These are phyloP conservation scores for Penicillium sp. DNA, from an alignment of 2,329 filamentous ascomycete genomes.

Conservation along the genomic window DNA sequence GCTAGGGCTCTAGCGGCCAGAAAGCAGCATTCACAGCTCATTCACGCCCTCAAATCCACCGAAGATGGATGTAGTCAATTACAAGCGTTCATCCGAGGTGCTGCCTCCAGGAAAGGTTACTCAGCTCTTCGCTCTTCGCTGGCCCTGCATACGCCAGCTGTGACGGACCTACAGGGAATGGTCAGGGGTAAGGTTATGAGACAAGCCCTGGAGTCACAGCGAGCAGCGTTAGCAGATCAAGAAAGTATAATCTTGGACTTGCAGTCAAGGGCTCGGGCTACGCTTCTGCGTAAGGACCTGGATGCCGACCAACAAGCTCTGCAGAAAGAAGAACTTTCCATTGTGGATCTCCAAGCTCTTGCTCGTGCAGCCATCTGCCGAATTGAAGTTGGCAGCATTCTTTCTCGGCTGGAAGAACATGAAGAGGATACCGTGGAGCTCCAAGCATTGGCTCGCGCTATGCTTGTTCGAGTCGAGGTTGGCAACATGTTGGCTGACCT, in stretches of 20 bases:
- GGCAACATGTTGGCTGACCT: conserved; percentile 72
- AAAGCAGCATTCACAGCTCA: conserved; percentile 39
- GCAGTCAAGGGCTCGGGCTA: conserved; percentile 53
- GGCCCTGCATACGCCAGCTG: conserved; percentile 24
- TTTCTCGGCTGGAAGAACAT: conserved; percentile 68
- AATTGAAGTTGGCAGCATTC: conserved; percentile 49
- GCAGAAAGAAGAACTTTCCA: conserved; percentile 27
- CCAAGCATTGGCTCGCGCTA: conserved; percentile 74
- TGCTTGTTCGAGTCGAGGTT: conserved; percentile 72
- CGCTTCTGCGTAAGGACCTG: conserved; percentile 34
- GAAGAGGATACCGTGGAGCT: conserved; percentile 66
- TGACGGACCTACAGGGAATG: conserved; percentile 35
- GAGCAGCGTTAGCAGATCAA: conserved; percentile 44
- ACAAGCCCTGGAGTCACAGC: conserved; percentile 30
- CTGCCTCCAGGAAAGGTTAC: conserved; percentile 27
- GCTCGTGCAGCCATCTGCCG: conserved; percentile 42
- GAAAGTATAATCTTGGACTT: conserved; percentile 46
- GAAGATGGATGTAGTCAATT: conserved; percentile 43
- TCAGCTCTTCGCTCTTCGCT: conserved; percentile 31
- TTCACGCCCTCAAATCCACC: conserved; percentile 42
- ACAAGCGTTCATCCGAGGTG: conserved; percentile 48
- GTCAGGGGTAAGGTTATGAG: conserved; percentile 34
- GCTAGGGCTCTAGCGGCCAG: conserved; percentile 38
- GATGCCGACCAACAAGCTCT: conserved; percentile 32
- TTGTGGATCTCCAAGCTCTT: conserved; percentile 41